phyloP scores from a whole-genome alignment of 352 stramenopile genomes.

The Phytopythium helicoides region DNA sequence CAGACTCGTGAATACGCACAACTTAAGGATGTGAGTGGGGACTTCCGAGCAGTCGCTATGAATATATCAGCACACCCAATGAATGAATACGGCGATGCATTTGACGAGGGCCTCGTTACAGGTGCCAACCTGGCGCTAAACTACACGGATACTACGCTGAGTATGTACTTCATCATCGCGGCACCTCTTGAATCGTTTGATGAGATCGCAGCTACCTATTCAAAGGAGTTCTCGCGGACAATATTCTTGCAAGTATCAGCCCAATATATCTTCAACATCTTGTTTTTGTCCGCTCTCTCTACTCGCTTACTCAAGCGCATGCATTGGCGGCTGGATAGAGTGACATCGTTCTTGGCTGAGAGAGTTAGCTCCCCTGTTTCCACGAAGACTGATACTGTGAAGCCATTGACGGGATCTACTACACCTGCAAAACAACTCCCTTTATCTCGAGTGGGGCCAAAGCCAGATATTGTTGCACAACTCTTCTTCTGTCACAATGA shows the following conservation, averaged over 20 bases:
- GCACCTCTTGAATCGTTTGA: conserved; percentile 62
- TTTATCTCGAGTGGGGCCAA: conserved; percentile 9
- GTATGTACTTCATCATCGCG: conserved; percentile 84
- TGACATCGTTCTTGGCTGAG: conserved; percentile 72
- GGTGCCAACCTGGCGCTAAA: conserved; percentile 54
- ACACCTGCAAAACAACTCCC: not conserved
- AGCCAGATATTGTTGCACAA: conserved; percentile 61
- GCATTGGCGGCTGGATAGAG: conserved; percentile 79
- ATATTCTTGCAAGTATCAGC: conserved; percentile 52
- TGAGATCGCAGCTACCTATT: conserved; percentile 52
- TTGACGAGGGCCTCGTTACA: conserved; percentile 49
- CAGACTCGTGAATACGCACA: conserved; percentile 68
- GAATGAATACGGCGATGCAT: conserved; percentile 75
- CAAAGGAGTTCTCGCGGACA: conserved; percentile 73
- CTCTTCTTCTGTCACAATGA: conserved; percentile 84
- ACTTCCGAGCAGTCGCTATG: conserved; percentile 57
- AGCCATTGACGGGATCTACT: conserved; percentile 9
- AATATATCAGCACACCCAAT: conserved; percentile 62
- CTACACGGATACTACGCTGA: conserved; percentile 60
- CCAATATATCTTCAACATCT: conserved; percentile 53
- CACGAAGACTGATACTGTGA: not conserved
- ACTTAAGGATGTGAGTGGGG: conserved; percentile 50
- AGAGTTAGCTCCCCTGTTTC: conserved; percentile 36
- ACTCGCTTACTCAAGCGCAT: conserved; percentile 63
- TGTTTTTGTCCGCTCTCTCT: conserved; percentile 43